A percentile compares a stretch with the other conserved stretches of the same genome.
phyloP scores from a whole-genome alignment of 768 basidiomycete genomes.

The Tremella yokohamensis region DNA sequence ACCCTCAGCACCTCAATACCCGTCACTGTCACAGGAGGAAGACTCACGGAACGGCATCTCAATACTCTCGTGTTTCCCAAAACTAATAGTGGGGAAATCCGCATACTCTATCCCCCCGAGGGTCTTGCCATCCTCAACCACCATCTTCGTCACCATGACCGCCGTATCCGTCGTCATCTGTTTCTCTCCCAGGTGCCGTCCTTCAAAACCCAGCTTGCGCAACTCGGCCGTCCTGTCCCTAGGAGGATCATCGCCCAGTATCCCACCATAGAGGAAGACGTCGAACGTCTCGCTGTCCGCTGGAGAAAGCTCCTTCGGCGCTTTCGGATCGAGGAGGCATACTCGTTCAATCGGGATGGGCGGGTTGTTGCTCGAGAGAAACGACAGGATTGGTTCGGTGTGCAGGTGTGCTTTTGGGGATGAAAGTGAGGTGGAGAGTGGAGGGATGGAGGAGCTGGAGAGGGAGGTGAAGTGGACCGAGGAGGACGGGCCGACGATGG shows the following conservation, averaged over 20 bases:
- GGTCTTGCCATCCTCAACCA: constrained; percentile 68
- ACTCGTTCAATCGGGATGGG: constrained; percentile 60
- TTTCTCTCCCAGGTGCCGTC: constrained; percentile 73
- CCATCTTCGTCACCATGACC: constrained; percentile 78
- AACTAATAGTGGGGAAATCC: constrained; percentile 81
- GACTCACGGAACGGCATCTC: constrained; percentile 95
- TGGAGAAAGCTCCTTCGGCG: constrained; percentile 64
- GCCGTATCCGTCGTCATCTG: constrained; percentile 99
- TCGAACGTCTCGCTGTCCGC: constrained; percentile 73
- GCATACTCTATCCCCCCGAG: constrained; percentile 61
- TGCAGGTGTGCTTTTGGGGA: constrained; percentile 55
- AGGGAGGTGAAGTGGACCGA: constrained; percentile 81
- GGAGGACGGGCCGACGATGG: constrained; percentile 63
- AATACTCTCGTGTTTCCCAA: constrained; percentile 82
- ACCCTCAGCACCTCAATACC: constrained; percentile 27
- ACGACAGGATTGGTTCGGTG: constrained; percentile 54
- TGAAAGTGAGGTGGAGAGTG: constrained; percentile 54
- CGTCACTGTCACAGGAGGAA: too few species aligned
- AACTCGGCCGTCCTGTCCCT: constrained; percentile 87
- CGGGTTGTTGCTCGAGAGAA: constrained; percentile 44
- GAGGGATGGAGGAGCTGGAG: constrained; percentile 64
- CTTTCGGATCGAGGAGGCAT: constrained; percentile 92
- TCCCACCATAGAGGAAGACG: constrained; percentile 80
- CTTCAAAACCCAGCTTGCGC: constrained; percentile 78
- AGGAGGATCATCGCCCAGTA: constrained; percentile 87